phyloP scores from a whole-genome alignment of 108 stramenopile species.

The Pseudonitzschia multiseries region DNA sequence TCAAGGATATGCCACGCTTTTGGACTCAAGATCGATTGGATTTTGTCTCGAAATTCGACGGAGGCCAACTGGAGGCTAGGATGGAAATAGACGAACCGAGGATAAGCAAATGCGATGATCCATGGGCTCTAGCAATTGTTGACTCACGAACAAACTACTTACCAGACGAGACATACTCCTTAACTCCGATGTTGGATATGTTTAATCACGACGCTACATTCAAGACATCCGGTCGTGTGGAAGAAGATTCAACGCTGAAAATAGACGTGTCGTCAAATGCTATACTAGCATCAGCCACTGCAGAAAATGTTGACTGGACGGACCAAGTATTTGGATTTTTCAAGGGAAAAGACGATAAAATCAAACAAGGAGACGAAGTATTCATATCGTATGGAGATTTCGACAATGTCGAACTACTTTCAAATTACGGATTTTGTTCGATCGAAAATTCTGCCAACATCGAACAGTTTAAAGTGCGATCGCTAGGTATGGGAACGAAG shows the following conservation, averaged over 20 bases:
- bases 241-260: conserved; percentile 37
- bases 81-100: conserved; percentile 42
- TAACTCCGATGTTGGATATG: conserved; percentile 80
- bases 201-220: conserved; percentile 66
- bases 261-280: conserved; percentile 29
- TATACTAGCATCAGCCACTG: conserved; percentile 15
- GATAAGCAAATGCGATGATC: conserved; percentile 35
- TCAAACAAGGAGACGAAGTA: conserved; percentile 48
- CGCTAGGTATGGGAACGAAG: conserved; percentile 36
- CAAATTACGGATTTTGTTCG: conserved; percentile 71
- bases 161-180: conserved; percentile 55
- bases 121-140: conserved; percentile 78
- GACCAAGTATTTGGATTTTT: conserved; percentile 24
- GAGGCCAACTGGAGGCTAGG: conserved; percentile 59
- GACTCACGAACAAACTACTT: conserved; percentile 76
- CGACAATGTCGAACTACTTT: conserved; percentile 68
- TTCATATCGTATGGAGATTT: conserved; percentile 72
- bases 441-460: conserved; percentile 54
- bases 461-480: conserved; percentile 53
- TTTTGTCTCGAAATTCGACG: conserved; percentile 46
- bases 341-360: conserved; percentile 11
- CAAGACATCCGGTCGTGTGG: conserved; percentile 38
- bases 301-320: conserved; percentile 17
- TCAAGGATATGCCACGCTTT: conserved; percentile 67
- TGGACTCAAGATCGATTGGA: conserved; percentile 60